phyloP scores from a whole-genome alignment of 768 basidiomycete species.

The Clathrus columnatus region DNA sequence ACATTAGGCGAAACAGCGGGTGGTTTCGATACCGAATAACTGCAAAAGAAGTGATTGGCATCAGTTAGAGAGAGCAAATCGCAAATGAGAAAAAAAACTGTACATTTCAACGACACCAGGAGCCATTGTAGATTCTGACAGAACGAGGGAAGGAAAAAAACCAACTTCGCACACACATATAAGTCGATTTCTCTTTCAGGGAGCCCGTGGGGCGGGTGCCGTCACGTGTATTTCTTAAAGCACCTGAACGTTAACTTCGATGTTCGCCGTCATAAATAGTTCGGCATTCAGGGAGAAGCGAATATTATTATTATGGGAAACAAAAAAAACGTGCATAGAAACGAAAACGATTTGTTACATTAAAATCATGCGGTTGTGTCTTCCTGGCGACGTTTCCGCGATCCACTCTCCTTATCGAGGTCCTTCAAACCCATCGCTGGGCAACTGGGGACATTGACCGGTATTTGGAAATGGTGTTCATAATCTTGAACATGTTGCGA shows the following conservation, averaged over 20 bases:
- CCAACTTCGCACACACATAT: background rate
- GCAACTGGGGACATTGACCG: background rate
- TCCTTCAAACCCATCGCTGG: background rate
- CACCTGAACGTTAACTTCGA: too few relatives aligned
- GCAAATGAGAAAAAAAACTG: slow-evolving; percentile 20
- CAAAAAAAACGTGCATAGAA: background rate
- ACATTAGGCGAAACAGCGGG: slow-evolving; percentile 25
- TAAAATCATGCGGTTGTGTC: background rate
- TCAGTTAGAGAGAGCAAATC: slow-evolving; percentile 10
- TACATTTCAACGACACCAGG: slow-evolving; percentile 51
- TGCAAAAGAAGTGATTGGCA: slow-evolving; percentile 20
- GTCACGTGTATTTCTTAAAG: background rate
- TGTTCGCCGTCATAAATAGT: too few relatives aligned
- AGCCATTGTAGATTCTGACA: slow-evolving; percentile 36
- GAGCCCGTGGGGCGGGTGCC: background rate
- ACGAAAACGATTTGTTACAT: background rate
- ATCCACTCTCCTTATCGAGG: background rate
- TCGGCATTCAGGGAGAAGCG: background rate
- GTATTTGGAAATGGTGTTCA: background rate
- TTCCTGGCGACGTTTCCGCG: background rate
- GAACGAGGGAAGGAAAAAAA: background rate
- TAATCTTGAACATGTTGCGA: background rate
- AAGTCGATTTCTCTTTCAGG: background rate
- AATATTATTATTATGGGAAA: background rate
- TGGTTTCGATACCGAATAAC: slow-evolving; percentile 33